Conservation (phyloP, 1,139 yeast species). For the Nakaseomyces kungkrabaensis region DNA sequence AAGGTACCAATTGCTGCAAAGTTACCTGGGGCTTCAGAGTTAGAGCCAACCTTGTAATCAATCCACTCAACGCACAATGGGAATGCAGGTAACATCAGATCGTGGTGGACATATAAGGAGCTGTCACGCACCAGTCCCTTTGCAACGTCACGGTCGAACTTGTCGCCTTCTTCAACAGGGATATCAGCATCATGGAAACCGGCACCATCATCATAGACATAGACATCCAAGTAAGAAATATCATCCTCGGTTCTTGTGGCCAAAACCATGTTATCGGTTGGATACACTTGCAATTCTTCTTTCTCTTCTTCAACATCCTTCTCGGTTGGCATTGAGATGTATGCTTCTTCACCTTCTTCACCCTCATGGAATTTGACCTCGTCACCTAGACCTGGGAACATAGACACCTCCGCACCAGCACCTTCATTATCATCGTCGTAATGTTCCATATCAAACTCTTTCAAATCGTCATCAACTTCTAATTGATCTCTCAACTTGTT, state of each 20-base stretch:
- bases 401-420: slow-evolving; percentile 43
- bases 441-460: slow-evolving; percentile 77
- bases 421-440: slow-evolving; percentile 48
- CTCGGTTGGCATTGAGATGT: slow-evolving; percentile 56
- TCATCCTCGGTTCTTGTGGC: slow-evolving; percentile 97
- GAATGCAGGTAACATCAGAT: slow-evolving; percentile 91
- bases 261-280: slow-evolving; percentile 80
- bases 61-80: slow-evolving; percentile 97
- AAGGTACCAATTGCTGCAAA: slow-evolving; percentile 95
- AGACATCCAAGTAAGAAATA: slow-evolving; percentile 81
- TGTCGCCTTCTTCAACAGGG: slow-evolving; percentile 54
- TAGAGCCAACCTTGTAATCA: slow-evolving; percentile 54
- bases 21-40: slow-evolving; percentile 52
- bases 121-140: slow-evolving; percentile 62
- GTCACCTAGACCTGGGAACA: slow-evolving; percentile 63
- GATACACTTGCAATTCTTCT: slow-evolving; percentile 75
- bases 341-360: slow-evolving; percentile 60
- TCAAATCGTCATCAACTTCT: slow-evolving; percentile 71
- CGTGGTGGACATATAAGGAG: slow-evolving; percentile 88
- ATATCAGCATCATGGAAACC: slow-evolving; percentile 57
- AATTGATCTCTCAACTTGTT: slow-evolving; percentile 38
- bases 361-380: slow-evolving; percentile 50
- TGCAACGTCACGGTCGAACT: slow-evolving; percentile 54
- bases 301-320: slow-evolving; percentile 63
- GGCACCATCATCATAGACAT: slow-evolving; percentile 90